Evolutionary conservation across 345 rosid species (phyloP).

Genomic region (Populus ilicifolia): DNA sequence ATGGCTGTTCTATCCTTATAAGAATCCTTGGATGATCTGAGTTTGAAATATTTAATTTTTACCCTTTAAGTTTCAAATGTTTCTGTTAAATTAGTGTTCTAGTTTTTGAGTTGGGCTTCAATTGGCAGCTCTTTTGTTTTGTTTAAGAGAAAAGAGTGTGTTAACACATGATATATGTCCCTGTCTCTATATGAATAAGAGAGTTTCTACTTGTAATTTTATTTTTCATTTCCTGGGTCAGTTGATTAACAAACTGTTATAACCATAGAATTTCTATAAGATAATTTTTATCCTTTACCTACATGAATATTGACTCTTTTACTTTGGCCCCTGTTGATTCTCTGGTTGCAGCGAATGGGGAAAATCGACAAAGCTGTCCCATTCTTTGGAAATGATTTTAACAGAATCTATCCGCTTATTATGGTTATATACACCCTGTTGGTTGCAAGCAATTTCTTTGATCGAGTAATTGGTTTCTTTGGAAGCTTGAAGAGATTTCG

Average conservation of each 20-base stretch:
- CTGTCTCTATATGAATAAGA: neutral
- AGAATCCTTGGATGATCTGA: neutral
- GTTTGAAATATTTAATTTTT: neutral
- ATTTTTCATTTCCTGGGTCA: neutral
- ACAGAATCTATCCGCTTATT: constrained; percentile 90
- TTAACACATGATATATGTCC: neutral
- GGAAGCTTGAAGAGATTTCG: constrained; percentile 92
- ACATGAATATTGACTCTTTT: constrained; percentile 8
- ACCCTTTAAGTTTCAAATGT: neutral
- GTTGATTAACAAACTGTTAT: neutral
- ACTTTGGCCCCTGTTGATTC: constrained; percentile 4
- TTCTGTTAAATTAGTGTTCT: neutral
- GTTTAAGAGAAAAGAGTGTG: neutral
- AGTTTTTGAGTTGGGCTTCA: neutral
- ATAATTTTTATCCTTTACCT: neutral
- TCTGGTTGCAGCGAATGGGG: constrained; percentile 84
- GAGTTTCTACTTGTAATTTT: neutral
- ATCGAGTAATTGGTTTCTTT: constrained; percentile 76
- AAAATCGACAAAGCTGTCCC: constrained; percentile 82
- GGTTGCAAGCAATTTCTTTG: constrained; percentile 92
- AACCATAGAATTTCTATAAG: neutral
- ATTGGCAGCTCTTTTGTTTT: neutral
- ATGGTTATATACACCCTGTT: constrained; percentile 91
- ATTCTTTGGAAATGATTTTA: constrained; percentile 75
- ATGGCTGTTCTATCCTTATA: neutral